phyloP scores from a whole-genome alignment of 106 monocot genomes.

The Acorus calamus region DNA sequence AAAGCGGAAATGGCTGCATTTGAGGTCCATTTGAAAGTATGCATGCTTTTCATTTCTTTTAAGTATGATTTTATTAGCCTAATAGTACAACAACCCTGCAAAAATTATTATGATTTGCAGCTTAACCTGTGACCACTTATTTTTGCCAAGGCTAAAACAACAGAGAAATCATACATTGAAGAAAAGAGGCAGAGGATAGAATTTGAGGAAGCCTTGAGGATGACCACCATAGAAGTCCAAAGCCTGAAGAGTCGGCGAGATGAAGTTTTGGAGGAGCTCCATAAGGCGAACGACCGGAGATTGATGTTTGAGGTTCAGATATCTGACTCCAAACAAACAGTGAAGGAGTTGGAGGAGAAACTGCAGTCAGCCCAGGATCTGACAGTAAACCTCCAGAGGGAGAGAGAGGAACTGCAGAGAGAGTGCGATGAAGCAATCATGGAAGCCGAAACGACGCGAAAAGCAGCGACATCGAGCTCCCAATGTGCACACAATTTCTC shows the following conservation, averaged over 20 bases:
- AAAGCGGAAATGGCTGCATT: too few species aligned
- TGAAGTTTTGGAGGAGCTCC: slow-evolving; percentile 18
- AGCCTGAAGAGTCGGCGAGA: slow-evolving; percentile 14
- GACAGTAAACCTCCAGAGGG: slow-evolving; percentile 16
- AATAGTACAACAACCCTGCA: too few species aligned
- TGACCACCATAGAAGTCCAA: slow-evolving; percentile 23
- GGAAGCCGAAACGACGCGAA: slow-evolving; percentile 26
- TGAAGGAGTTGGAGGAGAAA: slow-evolving; percentile 32
- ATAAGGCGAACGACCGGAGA: slow-evolving; percentile 17
- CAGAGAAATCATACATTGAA: slow-evolving; percentile 17
- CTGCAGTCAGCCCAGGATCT: slow-evolving; percentile 13
- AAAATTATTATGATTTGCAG: too few species aligned
- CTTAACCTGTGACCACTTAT: too few species aligned
- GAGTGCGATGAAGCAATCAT: slow-evolving; percentile 29
- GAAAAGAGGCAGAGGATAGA: slow-evolving; percentile 31
- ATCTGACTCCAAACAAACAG: slow-evolving; percentile 3
- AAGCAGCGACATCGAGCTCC: background rate
- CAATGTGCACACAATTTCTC: slow-evolving; percentile 13
- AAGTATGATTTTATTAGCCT: too few species aligned
- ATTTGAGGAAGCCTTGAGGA: slow-evolving; percentile 18
- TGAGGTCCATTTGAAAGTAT: too few species aligned
- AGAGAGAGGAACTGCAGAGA: slow-evolving; percentile 22
- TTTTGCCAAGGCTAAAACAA: slow-evolving; percentile 18
- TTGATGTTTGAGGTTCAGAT: slow-evolving; percentile 17
- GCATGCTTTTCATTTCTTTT: too few species aligned